Evolutionary conservation across 345 rosid species (phyloP), one percentile per base, ranked within the genome.

Genomic region (Aurinia saxatilis): DNA sequence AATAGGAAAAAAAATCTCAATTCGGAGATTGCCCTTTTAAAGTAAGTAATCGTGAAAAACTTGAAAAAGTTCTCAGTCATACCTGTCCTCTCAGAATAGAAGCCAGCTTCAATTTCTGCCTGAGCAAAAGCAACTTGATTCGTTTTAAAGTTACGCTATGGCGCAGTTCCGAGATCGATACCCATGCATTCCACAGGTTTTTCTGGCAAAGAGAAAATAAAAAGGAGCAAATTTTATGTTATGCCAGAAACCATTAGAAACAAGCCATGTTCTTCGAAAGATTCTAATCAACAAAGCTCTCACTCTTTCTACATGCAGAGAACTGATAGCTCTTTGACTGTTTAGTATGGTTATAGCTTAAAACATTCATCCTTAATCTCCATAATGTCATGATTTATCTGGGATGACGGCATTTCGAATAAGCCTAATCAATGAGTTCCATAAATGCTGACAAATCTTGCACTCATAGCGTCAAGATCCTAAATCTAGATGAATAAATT

Each of bases 61-160:
- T 5, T 31, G 34, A 41, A 29, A 50, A 38, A 34, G 58, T 10
- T 52, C 67, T 44, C 54, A 52, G 11, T 65, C 75, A 76, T 82
- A 90, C 99, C 77, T 90, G 96, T 49, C 85, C 91, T 75, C 68
- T 77, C 57, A 95, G 80, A 60, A 95, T 68, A 59, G 84, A 80
- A 72, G 68, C 73, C 52, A 90, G 42, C 81, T 86, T 90, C 87
- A 88, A 48, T 72, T 78, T 88, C 50, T 88, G 89, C 82, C 81
- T 84, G 63, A 86, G 73, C 75, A 75, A 58, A 70, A 86, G 98
- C 52, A 95, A 74, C 72, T 86, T 87, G 6, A 67, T 71, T 78
- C 84, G 78, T 70, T 82, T 95, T 39, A 79, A 72, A 69, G 76
- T 80, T 34, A 95, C 96, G 12, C 91, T 86, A 78, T 95, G 98